phyloP scores from a whole-genome alignment of 768 basidiomycete genomes.

The Cystofilobasidium bisporidii region DNA sequence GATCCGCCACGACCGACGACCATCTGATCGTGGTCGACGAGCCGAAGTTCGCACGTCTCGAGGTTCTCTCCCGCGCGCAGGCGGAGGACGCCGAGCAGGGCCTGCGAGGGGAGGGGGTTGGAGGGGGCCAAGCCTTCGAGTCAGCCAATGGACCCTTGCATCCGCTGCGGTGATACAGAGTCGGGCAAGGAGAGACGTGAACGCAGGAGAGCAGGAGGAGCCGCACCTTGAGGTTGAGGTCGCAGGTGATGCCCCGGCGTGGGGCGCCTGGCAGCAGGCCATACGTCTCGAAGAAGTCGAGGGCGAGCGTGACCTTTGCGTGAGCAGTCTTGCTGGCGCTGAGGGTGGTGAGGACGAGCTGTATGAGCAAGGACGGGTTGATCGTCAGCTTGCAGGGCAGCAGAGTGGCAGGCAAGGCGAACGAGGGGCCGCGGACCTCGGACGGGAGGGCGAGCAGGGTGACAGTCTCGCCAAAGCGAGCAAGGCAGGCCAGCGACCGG shows the following conservation, averaged over 20 bases:
- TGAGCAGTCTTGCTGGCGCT: neutral
- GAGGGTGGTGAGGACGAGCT: slow-evolving; percentile 3
- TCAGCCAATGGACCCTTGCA: too few relatives aligned
- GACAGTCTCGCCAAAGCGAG: slow-evolving; percentile 1
- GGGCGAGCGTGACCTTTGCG: neutral
- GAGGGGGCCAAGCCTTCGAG: too few relatives aligned
- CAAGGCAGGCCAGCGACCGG: neutral
- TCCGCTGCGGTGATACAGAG: too few relatives aligned
- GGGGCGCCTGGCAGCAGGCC: neutral
- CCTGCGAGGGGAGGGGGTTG: too few relatives aligned
- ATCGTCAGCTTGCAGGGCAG: neutral
- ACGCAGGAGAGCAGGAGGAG: neutral
- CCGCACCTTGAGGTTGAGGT: neutral
- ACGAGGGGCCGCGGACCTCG: neutral
- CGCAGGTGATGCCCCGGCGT: neutral
- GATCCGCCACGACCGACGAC: neutral
- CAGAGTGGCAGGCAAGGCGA: too few relatives aligned
- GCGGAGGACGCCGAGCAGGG: neutral
- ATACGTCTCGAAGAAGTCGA: neutral
- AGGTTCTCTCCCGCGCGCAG: neutral
- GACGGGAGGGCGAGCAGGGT: slow-evolving; percentile 2
- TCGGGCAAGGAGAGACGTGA: too few relatives aligned
- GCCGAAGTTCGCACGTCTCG: neutral
- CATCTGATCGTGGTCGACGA: neutral
- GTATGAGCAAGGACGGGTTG: neutral